phyloP scores from a whole-genome alignment of 208 protist species.

The Acanthamoeba sp. region DNA sequence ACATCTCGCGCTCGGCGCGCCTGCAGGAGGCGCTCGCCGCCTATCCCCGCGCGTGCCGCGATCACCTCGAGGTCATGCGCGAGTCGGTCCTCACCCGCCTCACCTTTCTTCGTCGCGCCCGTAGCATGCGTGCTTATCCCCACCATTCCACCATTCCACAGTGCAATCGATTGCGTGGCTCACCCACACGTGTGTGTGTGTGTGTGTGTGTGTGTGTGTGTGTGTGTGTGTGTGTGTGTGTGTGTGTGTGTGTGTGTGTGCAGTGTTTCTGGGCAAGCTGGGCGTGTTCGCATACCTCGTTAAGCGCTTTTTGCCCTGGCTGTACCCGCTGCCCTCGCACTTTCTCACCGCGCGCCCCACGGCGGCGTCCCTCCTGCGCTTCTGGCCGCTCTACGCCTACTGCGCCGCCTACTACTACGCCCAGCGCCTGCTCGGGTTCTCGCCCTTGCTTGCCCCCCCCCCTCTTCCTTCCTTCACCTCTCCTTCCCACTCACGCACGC shows the following conservation, averaged over 20 bases:
- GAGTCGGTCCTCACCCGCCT: conserved; percentile 24
- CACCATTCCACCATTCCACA: no score
- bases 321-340: not conserved
- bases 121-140: not conserved
- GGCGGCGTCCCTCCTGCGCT: not conserved
- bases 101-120: not conserved
- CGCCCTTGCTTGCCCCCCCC: no score
- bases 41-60: not conserved
- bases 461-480: no score
- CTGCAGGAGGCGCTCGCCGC: conserved; percentile 9
- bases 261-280: conserved; percentile 48
- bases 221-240: not conserved
- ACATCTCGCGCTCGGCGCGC: not conserved
- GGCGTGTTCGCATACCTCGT: not conserved
- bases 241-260: not conserved
- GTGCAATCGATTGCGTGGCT: not conserved
- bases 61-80: conserved; percentile 21
- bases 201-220: no score
- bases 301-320: not conserved
- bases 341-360: conserved; percentile 7
- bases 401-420: not conserved
- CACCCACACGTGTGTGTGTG: not conserved
- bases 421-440: not conserved
- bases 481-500: not conserved
- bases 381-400: conserved; percentile 41